Percentiles rank a stretch among this genome's conserved stretches.
Evolutionary conservation across 441 rosid species (phyloP).

Genomic region (Corymbia citriodora): DNA sequence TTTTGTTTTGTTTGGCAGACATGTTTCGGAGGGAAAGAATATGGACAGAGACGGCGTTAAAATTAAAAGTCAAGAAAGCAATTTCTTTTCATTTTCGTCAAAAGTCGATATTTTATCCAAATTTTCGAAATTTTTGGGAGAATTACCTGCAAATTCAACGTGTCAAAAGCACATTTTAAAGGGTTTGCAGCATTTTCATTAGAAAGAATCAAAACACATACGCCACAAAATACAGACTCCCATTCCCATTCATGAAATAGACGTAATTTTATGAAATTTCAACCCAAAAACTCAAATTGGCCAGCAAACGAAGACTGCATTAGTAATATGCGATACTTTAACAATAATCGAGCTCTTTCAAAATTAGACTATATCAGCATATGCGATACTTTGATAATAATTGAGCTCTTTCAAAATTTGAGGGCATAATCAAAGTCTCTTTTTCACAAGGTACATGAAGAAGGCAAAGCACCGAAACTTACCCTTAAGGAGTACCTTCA

Average conservation of each 20-base stretch:
- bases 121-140: neutral
- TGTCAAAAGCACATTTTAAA: neutral
- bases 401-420: neutral
- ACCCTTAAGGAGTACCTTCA: neutral
- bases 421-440: neutral
- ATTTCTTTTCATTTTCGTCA: neutral
- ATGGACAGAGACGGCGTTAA: neutral
- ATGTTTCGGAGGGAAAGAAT: neutral
- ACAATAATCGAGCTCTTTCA: neutral
- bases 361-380: accelerated
- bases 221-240: neutral
- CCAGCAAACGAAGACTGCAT: accelerated
- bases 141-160: neutral
- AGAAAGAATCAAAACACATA: neutral
- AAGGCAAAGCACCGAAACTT: neutral
- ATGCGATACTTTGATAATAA: neutral
- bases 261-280: neutral
- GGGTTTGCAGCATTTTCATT: neutral
- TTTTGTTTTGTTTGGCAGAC: neutral
- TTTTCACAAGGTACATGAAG: neutral
- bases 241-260: accelerated
- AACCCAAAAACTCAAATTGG: neutral
- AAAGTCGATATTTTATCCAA: neutral
- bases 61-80: neutral
- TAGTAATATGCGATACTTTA: neutral